These are phyloP conservation scores for Nidula microcarpa DNA, from an alignment of 768 basidiomycete genomes.

Conservation along the genomic window DNA sequence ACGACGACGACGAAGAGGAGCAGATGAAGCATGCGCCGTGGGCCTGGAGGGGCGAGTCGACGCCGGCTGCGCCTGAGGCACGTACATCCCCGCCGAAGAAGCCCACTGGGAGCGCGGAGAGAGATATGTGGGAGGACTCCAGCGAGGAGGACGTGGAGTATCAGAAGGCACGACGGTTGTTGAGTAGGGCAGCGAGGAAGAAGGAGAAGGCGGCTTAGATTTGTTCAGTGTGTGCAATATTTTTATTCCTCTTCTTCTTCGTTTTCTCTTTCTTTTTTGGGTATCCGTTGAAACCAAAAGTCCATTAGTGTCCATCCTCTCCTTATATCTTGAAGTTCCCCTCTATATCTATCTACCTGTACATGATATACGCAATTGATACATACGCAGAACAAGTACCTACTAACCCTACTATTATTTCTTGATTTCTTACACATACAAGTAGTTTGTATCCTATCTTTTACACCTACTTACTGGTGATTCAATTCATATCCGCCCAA, in stretches of 20 bases:
- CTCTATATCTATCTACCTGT: too few relatives aligned
- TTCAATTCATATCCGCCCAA: background rate
- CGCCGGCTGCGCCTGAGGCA: constrained; percentile 1
- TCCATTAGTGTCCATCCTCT: too few relatives aligned
- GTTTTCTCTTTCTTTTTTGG: too few relatives aligned
- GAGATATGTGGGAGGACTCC: constrained; percentile 42
- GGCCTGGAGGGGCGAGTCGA: constrained; percentile 7
- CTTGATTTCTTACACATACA: background rate
- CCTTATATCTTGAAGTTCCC: too few relatives aligned
- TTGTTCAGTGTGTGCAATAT: background rate
- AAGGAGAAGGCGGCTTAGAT: constrained; percentile 24
- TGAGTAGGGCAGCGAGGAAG: constrained; percentile 39
- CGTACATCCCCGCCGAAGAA: constrained; percentile 1
- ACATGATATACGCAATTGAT: too few relatives aligned
- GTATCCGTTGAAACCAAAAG: too few relatives aligned
- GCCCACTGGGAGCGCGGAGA: background rate
- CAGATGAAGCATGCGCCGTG: constrained; percentile 18
- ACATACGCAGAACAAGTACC: background rate
- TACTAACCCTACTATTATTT: background rate
- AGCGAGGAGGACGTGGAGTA: constrained; percentile 76
- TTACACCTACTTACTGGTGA: background rate
- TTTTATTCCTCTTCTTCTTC: background rate
- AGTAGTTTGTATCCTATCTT: background rate
- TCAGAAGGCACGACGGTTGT: constrained; percentile 47
- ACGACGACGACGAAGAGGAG: constrained; percentile 42